phyloP scores from a whole-genome alignment of 2,329 filamentous ascomycete species.

The Aspergillus pseudoviridinutans region DNA sequence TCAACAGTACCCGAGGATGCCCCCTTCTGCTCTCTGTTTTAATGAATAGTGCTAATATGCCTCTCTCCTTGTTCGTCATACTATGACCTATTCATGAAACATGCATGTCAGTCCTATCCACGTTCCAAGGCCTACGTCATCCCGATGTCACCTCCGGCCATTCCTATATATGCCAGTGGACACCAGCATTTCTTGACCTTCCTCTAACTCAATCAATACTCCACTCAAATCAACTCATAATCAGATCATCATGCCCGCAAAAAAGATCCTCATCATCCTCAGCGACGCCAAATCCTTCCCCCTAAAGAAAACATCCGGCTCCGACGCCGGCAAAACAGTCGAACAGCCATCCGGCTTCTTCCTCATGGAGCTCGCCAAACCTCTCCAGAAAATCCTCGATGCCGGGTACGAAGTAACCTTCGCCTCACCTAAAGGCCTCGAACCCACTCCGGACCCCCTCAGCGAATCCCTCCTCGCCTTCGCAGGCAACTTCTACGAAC shows the following conservation, averaged over 20 bases:
- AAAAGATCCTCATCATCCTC: slow-evolving; percentile 45
- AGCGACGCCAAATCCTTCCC: slow-evolving; percentile 41
- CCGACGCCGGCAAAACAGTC: slow-evolving; percentile 20
- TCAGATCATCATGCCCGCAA: slow-evolving; percentile 17
- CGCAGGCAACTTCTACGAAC: slow-evolving; percentile 46
- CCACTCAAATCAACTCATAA: neutral
- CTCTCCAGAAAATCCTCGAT: slow-evolving; percentile 34
- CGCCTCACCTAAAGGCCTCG: slow-evolving; percentile 42
- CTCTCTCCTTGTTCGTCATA: neutral
- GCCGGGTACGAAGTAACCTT: slow-evolving; percentile 43
- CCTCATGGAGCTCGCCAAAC: slow-evolving; percentile 39
- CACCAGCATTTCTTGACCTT: neutral
- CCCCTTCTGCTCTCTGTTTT: neutral
- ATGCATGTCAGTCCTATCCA: neutral
- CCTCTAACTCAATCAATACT: neutral
- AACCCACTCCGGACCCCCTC: slow-evolving; percentile 41
- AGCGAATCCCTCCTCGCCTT: slow-evolving; percentile 42
- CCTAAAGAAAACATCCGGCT: slow-evolving; percentile 26
- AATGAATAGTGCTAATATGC: neutral
- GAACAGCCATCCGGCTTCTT: slow-evolving; percentile 34
- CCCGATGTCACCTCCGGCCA: neutral
- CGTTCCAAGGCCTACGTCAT: neutral
- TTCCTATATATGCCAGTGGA: neutral
- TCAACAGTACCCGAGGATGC: too few species aligned
- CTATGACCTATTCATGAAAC: neutral